Base-by-base conservation (phyloP, 2,329 filamentous ascomycete genomes). In the Thelonectria rubi region DNA sequence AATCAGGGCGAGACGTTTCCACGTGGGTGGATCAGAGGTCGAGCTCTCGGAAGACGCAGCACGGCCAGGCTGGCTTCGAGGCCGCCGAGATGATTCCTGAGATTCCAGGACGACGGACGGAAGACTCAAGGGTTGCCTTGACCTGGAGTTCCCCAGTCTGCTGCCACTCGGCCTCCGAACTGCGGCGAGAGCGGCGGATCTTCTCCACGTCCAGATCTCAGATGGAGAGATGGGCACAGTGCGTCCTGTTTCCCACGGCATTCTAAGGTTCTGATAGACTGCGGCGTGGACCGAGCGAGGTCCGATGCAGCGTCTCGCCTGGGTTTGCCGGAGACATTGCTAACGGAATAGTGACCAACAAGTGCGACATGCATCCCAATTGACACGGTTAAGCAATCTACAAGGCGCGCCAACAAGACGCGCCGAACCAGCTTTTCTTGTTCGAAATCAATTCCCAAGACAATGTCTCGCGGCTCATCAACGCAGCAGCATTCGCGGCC, bases 21-120 rank as follows among this genome's bases (percentile, higher is more conserved):
- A 69, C 61, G 65, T 69, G 68, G 58, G 61, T 69, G 65, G 61
- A 63, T 62, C 60, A 34, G n/a, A 47, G 54, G 55, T 55, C 50
- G 55, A 60, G 48, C 45, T 60, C 45, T 60, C 59, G 49, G 43
- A 40, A 47, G 20, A n/a, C 17, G 26, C 39, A 54, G n/a, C 20
- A 47, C 51, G 53, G 59, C 62, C 46, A 59, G 20, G 42, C 37
- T 59, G 53, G 51, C 49, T 63, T 45, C 59, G 53, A 63, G 32
- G n/a, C 17, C 21, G 53, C 24, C 40, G 34, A 46, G 60, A 58
- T 54, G 63, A 55, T 56, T 53, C 45, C 56, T 62, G 54, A 56
- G 58, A 56, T 61, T 51, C 53, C 46, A 62, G 54, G 49, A 49
- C 45, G 14, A 48, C 30, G 42, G 46, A 42, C 26, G 8, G n/a